These are phyloP conservation scores for Pseudohalonectria lignicola DNA, from an alignment of 2,329 filamentous ascomycete species.

Conservation along the genomic window DNA sequence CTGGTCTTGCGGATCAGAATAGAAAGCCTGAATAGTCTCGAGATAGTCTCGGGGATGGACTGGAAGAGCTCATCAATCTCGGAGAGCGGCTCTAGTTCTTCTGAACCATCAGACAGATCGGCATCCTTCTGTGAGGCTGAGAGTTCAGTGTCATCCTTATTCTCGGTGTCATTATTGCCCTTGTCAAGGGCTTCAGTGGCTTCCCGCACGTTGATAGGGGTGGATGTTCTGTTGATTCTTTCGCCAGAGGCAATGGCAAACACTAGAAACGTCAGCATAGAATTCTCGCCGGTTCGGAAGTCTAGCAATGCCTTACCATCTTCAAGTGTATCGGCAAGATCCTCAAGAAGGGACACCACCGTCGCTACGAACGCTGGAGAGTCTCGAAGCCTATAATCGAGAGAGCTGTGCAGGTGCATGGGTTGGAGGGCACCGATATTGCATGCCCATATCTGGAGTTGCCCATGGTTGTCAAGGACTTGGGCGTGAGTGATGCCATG, in stretches of 20 bases:
- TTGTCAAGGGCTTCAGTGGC: neutral
- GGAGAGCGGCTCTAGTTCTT: neutral
- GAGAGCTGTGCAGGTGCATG: neutral
- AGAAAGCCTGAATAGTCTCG: neutral
- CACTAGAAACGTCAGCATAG: neutral
- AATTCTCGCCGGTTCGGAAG: neutral
- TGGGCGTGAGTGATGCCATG: neutral
- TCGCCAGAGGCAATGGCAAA: neutral
- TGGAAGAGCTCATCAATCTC: neutral
- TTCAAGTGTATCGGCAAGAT: neutral
- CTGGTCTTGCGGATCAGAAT: neutral
- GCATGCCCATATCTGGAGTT: neutral
- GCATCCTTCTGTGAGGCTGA: neutral
- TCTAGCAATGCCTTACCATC: neutral
- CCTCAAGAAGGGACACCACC: neutral
- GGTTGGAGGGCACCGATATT: neutral
- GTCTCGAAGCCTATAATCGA: neutral
- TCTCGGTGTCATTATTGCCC: neutral
- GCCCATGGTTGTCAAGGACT: neutral
- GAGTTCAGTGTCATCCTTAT: too few species aligned
- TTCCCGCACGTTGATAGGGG: too few species aligned
- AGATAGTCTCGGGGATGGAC: neutral
- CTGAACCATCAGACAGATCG: too few species aligned
- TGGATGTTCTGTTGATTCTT: neutral
- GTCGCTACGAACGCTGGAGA: neutral